phyloP scores from a whole-genome alignment of 2,329 filamentous ascomycete genomes.

The Sclerotinia nivalis region DNA sequence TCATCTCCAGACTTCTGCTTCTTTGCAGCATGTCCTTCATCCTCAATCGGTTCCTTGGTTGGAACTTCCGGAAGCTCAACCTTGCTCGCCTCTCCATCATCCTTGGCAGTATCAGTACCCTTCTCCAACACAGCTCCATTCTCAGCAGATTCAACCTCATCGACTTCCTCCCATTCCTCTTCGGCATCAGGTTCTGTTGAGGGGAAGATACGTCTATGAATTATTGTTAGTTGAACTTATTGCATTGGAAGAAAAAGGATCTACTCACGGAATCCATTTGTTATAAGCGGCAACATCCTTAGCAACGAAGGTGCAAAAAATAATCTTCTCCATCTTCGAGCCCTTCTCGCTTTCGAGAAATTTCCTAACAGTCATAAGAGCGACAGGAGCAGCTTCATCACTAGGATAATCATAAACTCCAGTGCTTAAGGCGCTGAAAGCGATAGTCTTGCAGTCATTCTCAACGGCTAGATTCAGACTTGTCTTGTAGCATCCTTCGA shows the following conservation, averaged over 20 bases:
- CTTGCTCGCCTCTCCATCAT: slow-evolving; percentile 33
- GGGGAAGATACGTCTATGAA: slow-evolving; percentile 50
- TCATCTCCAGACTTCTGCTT: slow-evolving; percentile 40
- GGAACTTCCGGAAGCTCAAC: slow-evolving; percentile 44
- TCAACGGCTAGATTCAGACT: slow-evolving; percentile 72
- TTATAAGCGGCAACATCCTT: slow-evolving; percentile 79
- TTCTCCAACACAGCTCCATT: slow-evolving; percentile 29
- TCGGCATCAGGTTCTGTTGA: slow-evolving; percentile 42
- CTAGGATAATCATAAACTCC: slow-evolving; percentile 89
- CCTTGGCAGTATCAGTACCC: neutral
- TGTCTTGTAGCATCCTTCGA: slow-evolving; percentile 65
- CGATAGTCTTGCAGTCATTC: slow-evolving; percentile 68
- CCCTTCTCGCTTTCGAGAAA: slow-evolving; percentile 54
- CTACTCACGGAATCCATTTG: slow-evolving; percentile 68
- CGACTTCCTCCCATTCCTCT: slow-evolving; percentile 37
- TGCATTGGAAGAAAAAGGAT: neutral
- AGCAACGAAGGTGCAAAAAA: slow-evolving; percentile 81
- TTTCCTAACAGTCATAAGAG: slow-evolving; percentile 58
- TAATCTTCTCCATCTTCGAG: slow-evolving; percentile 64
- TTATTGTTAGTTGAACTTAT: slow-evolving; percentile 17
- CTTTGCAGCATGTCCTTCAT: slow-evolving; percentile 40
- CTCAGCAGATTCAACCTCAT: slow-evolving; percentile 35
- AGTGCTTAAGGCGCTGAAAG: slow-evolving; percentile 83
- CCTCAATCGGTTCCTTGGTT: slow-evolving; percentile 41
- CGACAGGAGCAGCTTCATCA: slow-evolving; percentile 68